Base-by-base conservation (phyloP, 176 grass and related monocot species). In the Melocanna baccifera region DNA sequence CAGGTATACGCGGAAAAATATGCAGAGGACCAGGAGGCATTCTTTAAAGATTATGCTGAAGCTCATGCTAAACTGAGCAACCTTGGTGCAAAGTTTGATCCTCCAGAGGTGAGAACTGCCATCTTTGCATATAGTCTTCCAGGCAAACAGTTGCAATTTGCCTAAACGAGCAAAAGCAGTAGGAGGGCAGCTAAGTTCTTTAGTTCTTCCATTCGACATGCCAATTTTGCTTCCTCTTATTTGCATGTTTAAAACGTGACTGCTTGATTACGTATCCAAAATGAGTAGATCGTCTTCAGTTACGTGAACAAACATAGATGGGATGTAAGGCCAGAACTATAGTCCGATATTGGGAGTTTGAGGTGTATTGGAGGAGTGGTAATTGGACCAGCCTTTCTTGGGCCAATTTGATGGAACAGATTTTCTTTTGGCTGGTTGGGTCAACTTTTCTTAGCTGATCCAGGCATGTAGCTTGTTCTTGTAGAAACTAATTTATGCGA, bases 11-110 rank as follows among this genome's bases (percentile, higher is more conserved):
- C 93, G 1, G 91, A 95, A 66, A 98, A 94, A 86, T 98, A 98
- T 14, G 88, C 93, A 51, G 91, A 84, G 43, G 91, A 95, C 37
- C 87, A 94, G 68, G 96, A 86, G 16, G 88, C 86, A 64, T 98
- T 98, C 76, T 98, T 98, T 51, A 92, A 92, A 61, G 96, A 98
- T 62, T 98, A 98, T 46, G 93, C 93, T 42, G 91, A 95, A 82
- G 93, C 96, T 81, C 96, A 98, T 92, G 96, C 93, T 77, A 98
- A 98, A 87, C 83, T 98, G 20, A 98, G 96, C 77, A 83, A 98
- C 58, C 88, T 94, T 18, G 96, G 96, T 43, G 77, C 96, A 76
- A 92, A 93, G 86, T 98, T 92, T 67, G 89, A 98, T 87, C 93
- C 96, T 74, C 91, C 96, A 66, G 93, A 95, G 91, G 96, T 94